These are phyloP conservation scores for Novymonas esmeraldas DNA, from an alignment of 208 protist species.

Conservation along the genomic window DNA sequence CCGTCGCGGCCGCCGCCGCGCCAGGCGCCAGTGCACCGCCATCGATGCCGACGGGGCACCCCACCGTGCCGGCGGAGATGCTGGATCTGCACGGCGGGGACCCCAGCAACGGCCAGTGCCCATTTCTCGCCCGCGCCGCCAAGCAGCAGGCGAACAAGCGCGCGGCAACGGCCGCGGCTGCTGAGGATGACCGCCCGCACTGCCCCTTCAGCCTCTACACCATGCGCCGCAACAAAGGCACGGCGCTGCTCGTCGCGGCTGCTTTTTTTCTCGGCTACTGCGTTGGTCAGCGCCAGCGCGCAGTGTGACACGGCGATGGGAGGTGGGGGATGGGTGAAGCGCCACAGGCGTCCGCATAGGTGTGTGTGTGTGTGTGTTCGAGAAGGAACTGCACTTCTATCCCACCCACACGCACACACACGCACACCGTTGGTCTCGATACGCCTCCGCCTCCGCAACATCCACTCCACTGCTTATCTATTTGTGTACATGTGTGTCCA, in stretches of 20 bases:
- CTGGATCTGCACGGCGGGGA: slow-evolving; percentile 12
- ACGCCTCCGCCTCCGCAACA: too few relatives aligned
- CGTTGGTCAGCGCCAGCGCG: slow-evolving; percentile 5
- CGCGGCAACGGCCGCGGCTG: background rate
- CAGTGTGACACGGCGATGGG: background rate
- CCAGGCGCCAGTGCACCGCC: background rate
- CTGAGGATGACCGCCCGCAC: slow-evolving; percentile 22
- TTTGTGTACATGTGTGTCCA: too few relatives aligned
- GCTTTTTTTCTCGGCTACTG: slow-evolving; percentile 45
- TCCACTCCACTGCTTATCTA: too few relatives aligned
- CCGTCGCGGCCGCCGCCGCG: background rate
- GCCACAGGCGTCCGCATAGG: too few relatives aligned
- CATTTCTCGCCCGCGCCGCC: slow-evolving; percentile 31
- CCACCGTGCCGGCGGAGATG: slow-evolving; percentile 9
- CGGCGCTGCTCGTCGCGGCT: slow-evolving; percentile 29
- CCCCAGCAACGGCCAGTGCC: slow-evolving; percentile 53
- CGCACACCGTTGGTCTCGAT: too few relatives aligned
- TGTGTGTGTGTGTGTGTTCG: too few relatives aligned
- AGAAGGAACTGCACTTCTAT: too few relatives aligned
- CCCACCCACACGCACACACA: too few relatives aligned
- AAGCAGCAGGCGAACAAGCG: slow-evolving; percentile 18
- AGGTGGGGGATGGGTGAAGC: too few relatives aligned
- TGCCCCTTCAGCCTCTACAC: slow-evolving; percentile 53
- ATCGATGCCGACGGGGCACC: slow-evolving; percentile 6
- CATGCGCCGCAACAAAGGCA: slow-evolving; percentile 20